These are phyloP conservation scores for Trichosporon asahii DNA, from an alignment of 1,284 basidiomycete genomes.

Conservation along the genomic window DNA sequence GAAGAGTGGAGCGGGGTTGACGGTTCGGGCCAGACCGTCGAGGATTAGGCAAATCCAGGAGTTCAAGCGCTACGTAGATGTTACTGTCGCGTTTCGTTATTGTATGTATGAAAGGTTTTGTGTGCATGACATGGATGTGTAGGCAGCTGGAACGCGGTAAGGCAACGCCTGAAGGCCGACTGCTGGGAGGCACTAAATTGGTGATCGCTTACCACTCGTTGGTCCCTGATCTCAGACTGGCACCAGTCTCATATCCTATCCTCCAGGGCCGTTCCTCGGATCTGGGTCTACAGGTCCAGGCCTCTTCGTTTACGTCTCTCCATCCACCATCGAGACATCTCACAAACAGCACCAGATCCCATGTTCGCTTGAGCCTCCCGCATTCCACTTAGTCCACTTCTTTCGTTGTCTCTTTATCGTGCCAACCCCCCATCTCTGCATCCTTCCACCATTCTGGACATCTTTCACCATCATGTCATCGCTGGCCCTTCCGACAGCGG, in stretches of 20 bases:
- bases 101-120: not conserved
- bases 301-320: not conserved
- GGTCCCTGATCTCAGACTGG: not conserved
- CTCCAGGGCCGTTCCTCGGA: not conserved
- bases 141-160: too few relatives aligned
- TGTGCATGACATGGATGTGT: not conserved
- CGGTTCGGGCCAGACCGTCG: not conserved
- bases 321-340: not conserved
- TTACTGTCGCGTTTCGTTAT: not conserved
- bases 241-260: too few relatives aligned
- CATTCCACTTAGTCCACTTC: too few relatives aligned
- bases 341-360: not conserved
- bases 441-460: too few relatives aligned
- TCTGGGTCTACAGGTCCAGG: not conserved
- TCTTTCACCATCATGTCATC: slow-evolving; percentile 11
- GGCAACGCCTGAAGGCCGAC: too few relatives aligned
- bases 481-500: slow-evolving; percentile 15
- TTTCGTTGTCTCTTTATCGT: too few relatives aligned
- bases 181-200: not conserved
- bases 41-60: not conserved
- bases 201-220: not conserved
- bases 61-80: too few relatives aligned
- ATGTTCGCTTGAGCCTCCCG: not conserved
- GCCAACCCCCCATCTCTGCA: too few relatives aligned
- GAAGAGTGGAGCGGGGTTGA: slow-evolving; percentile 9